Conservation (phyloP, 768 basidiomycete genomes). For the Leccinum aurantiacum region DNA sequence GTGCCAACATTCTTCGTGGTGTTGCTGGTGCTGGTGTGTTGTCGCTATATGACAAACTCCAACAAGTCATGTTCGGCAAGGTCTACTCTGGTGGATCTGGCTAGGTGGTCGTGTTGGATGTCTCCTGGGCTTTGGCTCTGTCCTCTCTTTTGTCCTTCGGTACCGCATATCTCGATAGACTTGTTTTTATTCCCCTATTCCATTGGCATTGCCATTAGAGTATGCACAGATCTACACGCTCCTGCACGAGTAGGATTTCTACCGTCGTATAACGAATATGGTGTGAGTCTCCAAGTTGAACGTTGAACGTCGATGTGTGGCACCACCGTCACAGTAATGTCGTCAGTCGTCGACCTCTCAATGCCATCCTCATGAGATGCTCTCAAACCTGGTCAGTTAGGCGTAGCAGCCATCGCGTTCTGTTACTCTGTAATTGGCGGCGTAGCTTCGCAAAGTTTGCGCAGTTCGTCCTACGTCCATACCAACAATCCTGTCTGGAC, state of each 20-base stretch:
- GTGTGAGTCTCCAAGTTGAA: neutral
- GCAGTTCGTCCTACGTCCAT: conserved; percentile 63
- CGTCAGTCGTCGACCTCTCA: neutral
- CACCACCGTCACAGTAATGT: neutral
- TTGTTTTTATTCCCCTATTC: conserved; percentile 34
- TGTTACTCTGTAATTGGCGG: neutral
- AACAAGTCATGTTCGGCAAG: conserved; percentile 96
- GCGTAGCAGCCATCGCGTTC: neutral
- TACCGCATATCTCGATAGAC: conserved; percentile 32
- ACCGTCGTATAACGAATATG: conserved; percentile 19
- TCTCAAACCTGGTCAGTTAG: neutral
- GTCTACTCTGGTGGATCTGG: conserved; percentile 91
- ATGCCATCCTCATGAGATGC: conserved; percentile 14
- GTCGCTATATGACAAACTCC: conserved; percentile 98
- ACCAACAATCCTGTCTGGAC: conserved; percentile 79
- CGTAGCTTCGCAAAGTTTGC: conserved; percentile 11
- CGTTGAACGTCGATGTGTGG: neutral
- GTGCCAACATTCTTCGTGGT: conserved; percentile 95
- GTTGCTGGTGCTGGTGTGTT: conserved; percentile 99
- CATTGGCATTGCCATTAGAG: conserved; percentile 22
- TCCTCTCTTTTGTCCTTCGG: conserved; percentile 28
- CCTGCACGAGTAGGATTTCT: conserved; percentile 21
- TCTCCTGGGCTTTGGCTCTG: conserved; percentile 31
- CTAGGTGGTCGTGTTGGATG: conserved; percentile 17
- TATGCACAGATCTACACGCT: conserved; percentile 26